Base-by-base conservation (phyloP, 768 basidiomycete genomes). In the Lactarius hengduanensis region DNA sequence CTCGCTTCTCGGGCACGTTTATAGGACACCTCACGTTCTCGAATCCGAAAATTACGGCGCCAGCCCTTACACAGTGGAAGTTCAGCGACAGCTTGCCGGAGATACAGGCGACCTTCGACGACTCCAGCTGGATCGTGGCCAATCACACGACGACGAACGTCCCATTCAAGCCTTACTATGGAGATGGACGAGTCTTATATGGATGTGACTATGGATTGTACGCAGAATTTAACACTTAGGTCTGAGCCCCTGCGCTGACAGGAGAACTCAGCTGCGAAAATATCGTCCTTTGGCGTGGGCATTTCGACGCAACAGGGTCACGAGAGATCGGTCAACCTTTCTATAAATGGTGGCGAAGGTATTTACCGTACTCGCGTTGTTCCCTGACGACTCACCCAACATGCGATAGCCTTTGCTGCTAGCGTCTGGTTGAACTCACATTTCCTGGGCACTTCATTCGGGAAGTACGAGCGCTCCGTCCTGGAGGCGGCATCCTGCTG, bases 171-270 rank as follows among this genome's bases (percentile, higher is more conserved):
- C 88, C 89, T 4, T 78, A 83, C 67, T 90, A 89, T 69, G 90
- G 90, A 1, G 89, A 91, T 68, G 90, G 89, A 1, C 79, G 89
- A 43, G 78, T 92, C n/a, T 77, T 94, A 34, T 93, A 91, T 75
- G 91, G 90, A 1, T 93, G 91, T 72, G 92, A 94, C 75, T 94
- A 94, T 74, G 89, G 86, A 64, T 94, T 87, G 91, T 92, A 66
- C 16, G 61, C 7, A 75, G 50, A 63, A 57, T 30, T 15, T 9
- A 2, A 65, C 34, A 10, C 56, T n/a, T 9, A 30, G 18, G 7
- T 45, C 45, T 20, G 58, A 20, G 9, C 22, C 15, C 15, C 34
- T 40, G 20, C 38, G 30, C 57, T 70, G 26, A 62, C 50, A 56
- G 18, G 61, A 53, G 6, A 59, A 26, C n/a, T 40, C 69, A 92